Evolutionary conservation across 768 basidiomycete species (phyloP).

Genomic region (Trametes villosa): DNA sequence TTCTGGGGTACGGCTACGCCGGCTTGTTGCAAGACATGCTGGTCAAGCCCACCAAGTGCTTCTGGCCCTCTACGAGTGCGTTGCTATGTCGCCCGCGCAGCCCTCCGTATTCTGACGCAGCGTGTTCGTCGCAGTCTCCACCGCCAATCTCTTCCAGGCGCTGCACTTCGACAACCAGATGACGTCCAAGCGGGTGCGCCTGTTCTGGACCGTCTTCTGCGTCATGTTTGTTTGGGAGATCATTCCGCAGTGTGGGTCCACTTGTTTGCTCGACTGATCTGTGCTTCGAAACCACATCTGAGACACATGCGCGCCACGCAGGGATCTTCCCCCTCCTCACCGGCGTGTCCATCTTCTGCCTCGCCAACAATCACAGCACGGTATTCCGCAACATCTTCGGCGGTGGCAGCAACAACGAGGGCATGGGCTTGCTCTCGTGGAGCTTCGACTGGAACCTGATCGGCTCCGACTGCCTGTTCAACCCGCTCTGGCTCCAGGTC

Average conservation of each 20-base stretch:
- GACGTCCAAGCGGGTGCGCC: slow-evolving; percentile 42
- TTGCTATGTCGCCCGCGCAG: slow-evolving; percentile 7
- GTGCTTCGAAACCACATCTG: slow-evolving; percentile 4
- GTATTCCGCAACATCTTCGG: slow-evolving; percentile 33
- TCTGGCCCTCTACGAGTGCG: slow-evolving; percentile 36
- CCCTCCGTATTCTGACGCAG: background rate
- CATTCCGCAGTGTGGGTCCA: slow-evolving; percentile 44
- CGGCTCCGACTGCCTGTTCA: slow-evolving; percentile 46
- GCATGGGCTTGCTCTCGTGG: slow-evolving; percentile 60
- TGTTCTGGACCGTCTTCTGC: slow-evolving; percentile 46
- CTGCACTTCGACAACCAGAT: slow-evolving; percentile 43
- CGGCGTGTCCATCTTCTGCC: slow-evolving; percentile 42
- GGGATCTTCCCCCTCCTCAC: slow-evolving; percentile 42
- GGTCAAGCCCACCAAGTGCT: slow-evolving; percentile 52
- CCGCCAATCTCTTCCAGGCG: slow-evolving; percentile 38
- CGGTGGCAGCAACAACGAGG: slow-evolving; percentile 55
- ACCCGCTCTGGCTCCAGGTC: slow-evolving; percentile 33
- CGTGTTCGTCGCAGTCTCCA: slow-evolving; percentile 28
- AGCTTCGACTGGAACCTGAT: slow-evolving; percentile 68
- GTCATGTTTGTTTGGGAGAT: slow-evolving; percentile 41
- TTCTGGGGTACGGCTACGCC: slow-evolving; percentile 41
- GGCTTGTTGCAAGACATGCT: slow-evolving; percentile 49
- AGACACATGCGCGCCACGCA: slow-evolving; percentile 37
- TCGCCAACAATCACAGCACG: slow-evolving; percentile 36
- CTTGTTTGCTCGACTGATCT: background rate